Conservation (phyloP, 2,329 filamentous ascomycete species). For the Venturia oleaginea region DNA sequence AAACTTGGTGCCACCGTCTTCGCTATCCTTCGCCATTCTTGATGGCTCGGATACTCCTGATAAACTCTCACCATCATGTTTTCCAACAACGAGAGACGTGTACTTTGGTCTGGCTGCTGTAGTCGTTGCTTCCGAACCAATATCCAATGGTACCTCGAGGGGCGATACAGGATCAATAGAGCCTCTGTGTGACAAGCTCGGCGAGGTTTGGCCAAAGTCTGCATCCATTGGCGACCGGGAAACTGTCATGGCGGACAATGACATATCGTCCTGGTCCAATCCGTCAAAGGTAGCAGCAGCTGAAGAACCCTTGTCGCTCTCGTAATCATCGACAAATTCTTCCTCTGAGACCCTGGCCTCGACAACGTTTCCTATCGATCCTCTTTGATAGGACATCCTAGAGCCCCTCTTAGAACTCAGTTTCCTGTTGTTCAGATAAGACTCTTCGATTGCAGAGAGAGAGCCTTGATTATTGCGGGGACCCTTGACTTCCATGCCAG, state of each 20-base stretch:
- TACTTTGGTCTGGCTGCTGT: not conserved
- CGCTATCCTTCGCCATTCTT: not conserved
- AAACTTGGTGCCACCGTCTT: not conserved
- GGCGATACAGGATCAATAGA: conserved; percentile 11
- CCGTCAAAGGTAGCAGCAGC: conserved; percentile 50
- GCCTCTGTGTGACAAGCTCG: not conserved
- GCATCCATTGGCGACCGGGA: conserved; percentile 18
- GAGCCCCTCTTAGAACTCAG: conserved; percentile 18
- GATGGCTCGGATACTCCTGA: not conserved
- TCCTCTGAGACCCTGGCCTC: conserved; percentile 27
- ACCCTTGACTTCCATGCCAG: conserved; percentile 34
- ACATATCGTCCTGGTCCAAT: conserved; percentile 41
- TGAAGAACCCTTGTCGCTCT: conserved; percentile 38
- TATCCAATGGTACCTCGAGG: not conserved
- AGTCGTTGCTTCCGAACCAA: not conserved
- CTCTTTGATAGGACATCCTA: conserved; percentile 7
- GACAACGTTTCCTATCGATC: not conserved
- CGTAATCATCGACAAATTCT: conserved; percentile 25
- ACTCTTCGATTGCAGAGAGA: conserved; percentile 46
- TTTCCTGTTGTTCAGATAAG: conserved; percentile 21
- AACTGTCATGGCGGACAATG: conserved; percentile 24
- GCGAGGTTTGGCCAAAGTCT: conserved; percentile 16
- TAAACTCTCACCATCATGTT: not conserved
- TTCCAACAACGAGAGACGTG: not conserved
- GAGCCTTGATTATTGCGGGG: conserved; percentile 43